Base-by-base conservation (phyloP, 768 basidiomycete genomes). In the Tylopilus vinaceipallidus region DNA sequence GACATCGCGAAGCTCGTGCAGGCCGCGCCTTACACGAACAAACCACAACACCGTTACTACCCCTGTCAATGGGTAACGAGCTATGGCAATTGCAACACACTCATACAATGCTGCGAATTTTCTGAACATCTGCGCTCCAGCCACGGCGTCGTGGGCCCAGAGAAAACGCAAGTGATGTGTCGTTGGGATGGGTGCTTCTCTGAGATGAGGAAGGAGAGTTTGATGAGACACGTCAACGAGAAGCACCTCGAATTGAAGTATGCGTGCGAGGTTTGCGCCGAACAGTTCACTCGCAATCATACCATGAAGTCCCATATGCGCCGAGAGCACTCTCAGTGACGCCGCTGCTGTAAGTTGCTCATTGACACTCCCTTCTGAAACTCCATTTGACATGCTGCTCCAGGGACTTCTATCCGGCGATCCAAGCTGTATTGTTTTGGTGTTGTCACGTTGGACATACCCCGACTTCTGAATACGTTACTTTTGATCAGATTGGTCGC, bases 121-220 rank as follows among this genome's bases (percentile, higher is more conserved):
- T 9, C 65, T 16, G 56, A 53, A 0, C 66, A 67, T 42, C 30
- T 67, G 12, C 58, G 67, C 11, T 4, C 27, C 20, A 5, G 0
- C 14, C 66, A 67, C 12, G 54, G 56, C 12, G 14, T 69, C 22
- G 2, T n/a, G 1, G 65, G 58, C 8, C 14, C 55, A 16, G 66
- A 63, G 0, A 38, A 47, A 16, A 2, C 34, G 9, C 0, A 0
- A 0, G 0, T 69, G 12, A 26, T 0, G 1, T 67, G 67, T 9
- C 23, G 7, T 26, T 69, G 66, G 66, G 3, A 9, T 17, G 39
- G 32, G 10, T 69, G 66, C 24, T 19, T 3, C 3, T 0, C 23
- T 10, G 43, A 38, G 0, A 61, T 69, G 63, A 69, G 52, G 20
- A 67, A 44, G 34, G 65, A 67, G 49, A 65, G 67, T 19, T 23